A percentile compares a stretch with the other conserved stretches of the same genome.
Evolutionary conservation across 2,329 filamentous ascomycete genomes (phyloP).

Genomic region (Knufia petricola): DNA sequence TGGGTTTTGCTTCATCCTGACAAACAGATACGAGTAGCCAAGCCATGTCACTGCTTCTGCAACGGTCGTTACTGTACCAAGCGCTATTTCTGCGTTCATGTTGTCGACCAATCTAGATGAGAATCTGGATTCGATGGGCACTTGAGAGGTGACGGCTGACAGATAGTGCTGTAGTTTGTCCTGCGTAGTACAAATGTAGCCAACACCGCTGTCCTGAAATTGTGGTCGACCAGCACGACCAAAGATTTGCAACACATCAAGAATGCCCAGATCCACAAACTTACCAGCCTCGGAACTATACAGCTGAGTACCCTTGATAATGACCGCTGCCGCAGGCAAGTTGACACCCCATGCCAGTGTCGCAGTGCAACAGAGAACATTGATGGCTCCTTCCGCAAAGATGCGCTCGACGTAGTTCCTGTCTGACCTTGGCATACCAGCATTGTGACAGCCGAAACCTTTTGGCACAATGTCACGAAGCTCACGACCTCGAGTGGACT

Average conservation of each 20-base stretch:
- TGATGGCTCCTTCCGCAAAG: constrained; percentile 85
- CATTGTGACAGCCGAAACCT: constrained; percentile 90
- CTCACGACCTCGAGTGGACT: constrained; percentile 73
- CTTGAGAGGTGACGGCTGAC: constrained; percentile 84
- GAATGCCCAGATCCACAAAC: constrained; percentile 89
- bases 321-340: constrained; percentile 85
- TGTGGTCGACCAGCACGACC: constrained; percentile 95
- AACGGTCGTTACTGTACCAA: constrained; percentile 92
- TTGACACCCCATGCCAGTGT: constrained; percentile 99
- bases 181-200: constrained; percentile 95
- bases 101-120: constrained; percentile 92
- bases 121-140: constrained; percentile 95
- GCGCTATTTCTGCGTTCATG: constrained; percentile 83
- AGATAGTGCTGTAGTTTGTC: constrained; percentile 88
- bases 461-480: constrained; percentile 81
- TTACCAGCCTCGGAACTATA: constrained; percentile 96
- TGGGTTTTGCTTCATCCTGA: constrained; percentile 88
- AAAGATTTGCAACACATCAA: constrained; percentile 96
- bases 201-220: constrained; percentile 94
- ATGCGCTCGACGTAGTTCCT: constrained; percentile 91
- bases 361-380: constrained; percentile 95
- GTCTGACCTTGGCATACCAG: constrained; percentile 89
- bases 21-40: constrained; percentile 94
- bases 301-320: constrained; percentile 96
- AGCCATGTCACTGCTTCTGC: constrained; percentile 93